Evolutionary conservation across 768 basidiomycete species (phyloP).

Genomic region (Psilocybe sp.): DNA sequence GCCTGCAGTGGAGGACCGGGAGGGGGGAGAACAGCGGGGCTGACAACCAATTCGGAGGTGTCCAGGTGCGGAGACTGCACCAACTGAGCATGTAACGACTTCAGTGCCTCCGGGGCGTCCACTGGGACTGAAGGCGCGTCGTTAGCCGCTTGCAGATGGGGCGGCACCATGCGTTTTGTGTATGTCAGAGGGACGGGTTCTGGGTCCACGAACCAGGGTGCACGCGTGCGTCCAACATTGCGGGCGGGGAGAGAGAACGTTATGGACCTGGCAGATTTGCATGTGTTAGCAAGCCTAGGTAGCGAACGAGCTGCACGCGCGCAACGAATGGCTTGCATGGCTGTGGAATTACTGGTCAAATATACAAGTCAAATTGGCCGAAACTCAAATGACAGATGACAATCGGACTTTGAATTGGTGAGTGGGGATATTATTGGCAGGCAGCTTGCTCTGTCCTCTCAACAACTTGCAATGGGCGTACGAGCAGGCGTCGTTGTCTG

Average conservation of each 20-base stretch:
- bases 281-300: slow-evolving; percentile 3
- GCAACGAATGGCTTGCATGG: slow-evolving; percentile 11
- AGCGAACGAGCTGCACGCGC: neutral
- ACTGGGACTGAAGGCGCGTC: slow-evolving; percentile 42
- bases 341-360: neutral
- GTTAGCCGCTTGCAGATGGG: slow-evolving; percentile 21
- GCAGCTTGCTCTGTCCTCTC: neutral
- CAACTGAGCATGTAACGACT: slow-evolving; percentile 55
- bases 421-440: slow-evolving; percentile 4
- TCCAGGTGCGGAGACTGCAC: slow-evolving; percentile 69
- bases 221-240: neutral
- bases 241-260: too few relatives aligned
- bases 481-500: slow-evolving; percentile 74
- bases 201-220: slow-evolving; percentile 61
- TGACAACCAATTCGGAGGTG: slow-evolving; percentile 50
- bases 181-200: slow-evolving; percentile 21
- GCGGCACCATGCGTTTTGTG: slow-evolving; percentile 18
- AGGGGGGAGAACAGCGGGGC: slow-evolving; percentile 44
- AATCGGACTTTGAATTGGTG: slow-evolving; percentile 20
- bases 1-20: slow-evolving; percentile 62
- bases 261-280: too few relatives aligned
- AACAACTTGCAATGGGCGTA: slow-evolving; percentile 51
- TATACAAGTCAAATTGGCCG: slow-evolving; percentile 2
- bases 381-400: slow-evolving; percentile 4
- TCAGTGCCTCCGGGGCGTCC: slow-evolving; percentile 50